Conservation (phyloP, 106 monocot species). For the Vanilla planifolia region DNA sequence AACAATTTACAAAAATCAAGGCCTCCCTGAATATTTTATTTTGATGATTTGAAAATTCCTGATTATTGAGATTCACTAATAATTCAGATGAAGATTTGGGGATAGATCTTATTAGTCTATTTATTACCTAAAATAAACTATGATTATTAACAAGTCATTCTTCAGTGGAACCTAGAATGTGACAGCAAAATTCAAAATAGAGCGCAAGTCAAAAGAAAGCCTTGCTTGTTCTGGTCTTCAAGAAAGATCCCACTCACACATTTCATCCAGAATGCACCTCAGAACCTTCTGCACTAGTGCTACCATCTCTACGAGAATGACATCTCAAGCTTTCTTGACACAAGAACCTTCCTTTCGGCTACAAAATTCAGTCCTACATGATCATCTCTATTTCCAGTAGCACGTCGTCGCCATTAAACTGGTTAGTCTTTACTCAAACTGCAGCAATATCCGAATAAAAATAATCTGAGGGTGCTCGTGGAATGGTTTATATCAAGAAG, state of each 20-base stretch:
- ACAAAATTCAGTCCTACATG: slow-evolving; percentile 37
- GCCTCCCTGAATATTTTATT: no score
- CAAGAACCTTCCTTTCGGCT: slow-evolving; percentile 11
- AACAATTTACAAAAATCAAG: no score
- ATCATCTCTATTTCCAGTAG: slow-evolving; percentile 21
- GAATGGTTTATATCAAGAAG: slow-evolving; percentile 34
- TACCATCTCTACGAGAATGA: not conserved
- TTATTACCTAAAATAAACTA: no score
- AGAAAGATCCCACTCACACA: not conserved
- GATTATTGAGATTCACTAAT: no score
- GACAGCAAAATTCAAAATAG: no score
- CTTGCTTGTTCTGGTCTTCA: not conserved
- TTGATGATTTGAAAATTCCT: no score
- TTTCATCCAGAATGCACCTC: not conserved
- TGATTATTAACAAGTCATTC: no score
- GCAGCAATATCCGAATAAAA: slow-evolving; percentile 12
- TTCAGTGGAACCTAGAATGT: no score
- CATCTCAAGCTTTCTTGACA: slow-evolving; percentile 17
- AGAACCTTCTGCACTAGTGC: not conserved
- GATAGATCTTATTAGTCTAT: no score
- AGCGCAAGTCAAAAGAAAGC: not conserved
- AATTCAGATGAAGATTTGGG: no score
- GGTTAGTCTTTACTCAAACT: slow-evolving; percentile 44
- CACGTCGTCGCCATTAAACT: slow-evolving; percentile 41
- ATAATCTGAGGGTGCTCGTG: slow-evolving; percentile 31